Conservation (phyloP, 305 asterid genomes). For the Withania somnifera region DNA sequence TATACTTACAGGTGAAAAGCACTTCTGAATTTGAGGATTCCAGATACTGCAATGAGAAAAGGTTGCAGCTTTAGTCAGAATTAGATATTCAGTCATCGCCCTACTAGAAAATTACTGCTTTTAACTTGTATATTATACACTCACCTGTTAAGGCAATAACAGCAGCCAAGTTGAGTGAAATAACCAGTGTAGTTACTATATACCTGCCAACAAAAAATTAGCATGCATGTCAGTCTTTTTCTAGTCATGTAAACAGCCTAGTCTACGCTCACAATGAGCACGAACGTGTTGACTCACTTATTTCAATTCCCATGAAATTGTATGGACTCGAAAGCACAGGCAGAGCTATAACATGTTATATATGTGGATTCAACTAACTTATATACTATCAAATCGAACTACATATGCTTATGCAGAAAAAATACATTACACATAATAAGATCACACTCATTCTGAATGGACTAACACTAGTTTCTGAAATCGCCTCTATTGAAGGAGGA, state of each 20-base stretch:
- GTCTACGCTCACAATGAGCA: background rate
- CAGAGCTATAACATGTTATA: background rate
- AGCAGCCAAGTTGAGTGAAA: conserved; percentile 44
- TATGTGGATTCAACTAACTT: background rate
- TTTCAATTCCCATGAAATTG: background rate
- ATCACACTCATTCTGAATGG: background rate
- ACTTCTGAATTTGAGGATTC: conserved; percentile 41
- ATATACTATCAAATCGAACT: no score
- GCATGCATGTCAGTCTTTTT: background rate
- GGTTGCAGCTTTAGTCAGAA: conserved; percentile 5
- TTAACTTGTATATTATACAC: no score
- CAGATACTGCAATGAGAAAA: conserved; percentile 33
- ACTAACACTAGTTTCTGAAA: background rate
- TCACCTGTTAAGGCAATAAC: conserved; percentile 54
- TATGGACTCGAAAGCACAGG: background rate
- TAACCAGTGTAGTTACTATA: conserved; percentile 25
- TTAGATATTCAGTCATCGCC: background rate
- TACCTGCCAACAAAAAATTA: conserved; percentile 30
- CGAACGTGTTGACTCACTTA: background rate
- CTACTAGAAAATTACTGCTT: no score
- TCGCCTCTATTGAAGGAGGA: background rate
- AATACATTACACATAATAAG: background rate
- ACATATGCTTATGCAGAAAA: no score
- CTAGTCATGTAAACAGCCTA: background rate
- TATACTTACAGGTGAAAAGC: conserved; percentile 41